A percentile compares a stretch with the other conserved stretches of the same genome.
Conservation (phyloP, 768 basidiomycete genomes). For the Auricularia sp. region DNA sequence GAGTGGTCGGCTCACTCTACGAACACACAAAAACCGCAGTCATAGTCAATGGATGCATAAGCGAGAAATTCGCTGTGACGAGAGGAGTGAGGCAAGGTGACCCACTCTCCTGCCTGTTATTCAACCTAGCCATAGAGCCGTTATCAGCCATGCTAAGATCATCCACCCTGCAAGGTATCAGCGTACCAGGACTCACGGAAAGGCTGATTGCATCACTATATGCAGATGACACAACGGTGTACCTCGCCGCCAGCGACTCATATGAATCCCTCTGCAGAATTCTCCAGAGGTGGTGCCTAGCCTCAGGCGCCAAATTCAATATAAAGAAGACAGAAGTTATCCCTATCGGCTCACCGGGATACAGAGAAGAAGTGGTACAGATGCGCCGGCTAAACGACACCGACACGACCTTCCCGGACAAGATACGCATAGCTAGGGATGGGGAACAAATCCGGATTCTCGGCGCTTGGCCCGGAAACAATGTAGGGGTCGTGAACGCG, state of each 20-base stretch:
- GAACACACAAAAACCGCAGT: conserved; percentile 6
- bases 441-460: conserved; percentile 19
- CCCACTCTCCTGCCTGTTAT: conserved; percentile 15
- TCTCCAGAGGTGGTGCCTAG: conserved; percentile 15
- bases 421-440: conserved; percentile 6
- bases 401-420: background rate
- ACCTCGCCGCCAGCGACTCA: conserved; percentile 12
- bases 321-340: conserved; percentile 15
- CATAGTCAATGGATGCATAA: conserved; percentile 8
- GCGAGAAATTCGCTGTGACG: conserved; percentile 2
- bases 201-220: background rate
- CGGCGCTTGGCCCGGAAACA: conserved; percentile 25
- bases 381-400: background rate
- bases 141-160: conserved; percentile 3
- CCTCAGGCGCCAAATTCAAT: conserved; percentile 19
- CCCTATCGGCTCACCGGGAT: conserved; percentile 9
- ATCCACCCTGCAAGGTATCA: background rate
- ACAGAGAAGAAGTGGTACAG: conserved; percentile 2
- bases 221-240: conserved; percentile 18
- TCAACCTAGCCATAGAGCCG: conserved; percentile 15
- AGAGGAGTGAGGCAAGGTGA: conserved; percentile 16
- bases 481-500: conserved; percentile 7
- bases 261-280: conserved; percentile 9
- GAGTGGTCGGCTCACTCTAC: conserved; percentile 14
- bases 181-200: background rate